A percentile compares a stretch with the other conserved stretches of the same genome.
Conservation (phyloP, 2,329 filamentous ascomycete species). For the Didymella keratinophila region DNA sequence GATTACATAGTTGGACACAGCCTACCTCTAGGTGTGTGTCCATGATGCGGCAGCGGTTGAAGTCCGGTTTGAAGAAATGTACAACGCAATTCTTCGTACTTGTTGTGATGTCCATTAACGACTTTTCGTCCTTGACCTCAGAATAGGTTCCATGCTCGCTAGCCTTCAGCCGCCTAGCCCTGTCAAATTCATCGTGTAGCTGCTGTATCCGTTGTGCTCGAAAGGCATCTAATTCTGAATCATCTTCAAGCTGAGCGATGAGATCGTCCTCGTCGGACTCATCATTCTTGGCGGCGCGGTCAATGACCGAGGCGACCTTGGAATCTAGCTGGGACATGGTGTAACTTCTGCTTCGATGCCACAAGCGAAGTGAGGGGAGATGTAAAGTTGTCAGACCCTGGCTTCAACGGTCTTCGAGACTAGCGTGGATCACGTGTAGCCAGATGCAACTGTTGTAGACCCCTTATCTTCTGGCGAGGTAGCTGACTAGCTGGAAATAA, state of each 20-base stretch:
- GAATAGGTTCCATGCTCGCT: slow-evolving; percentile 62
- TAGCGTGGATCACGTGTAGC: slow-evolving; percentile 22
- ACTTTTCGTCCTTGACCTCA: slow-evolving; percentile 66
- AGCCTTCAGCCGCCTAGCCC: slow-evolving; percentile 60
- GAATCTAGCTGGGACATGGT: slow-evolving; percentile 60
- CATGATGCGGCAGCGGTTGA: slow-evolving; percentile 68
- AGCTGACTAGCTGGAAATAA: background rate
- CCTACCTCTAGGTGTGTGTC: slow-evolving; percentile 63
- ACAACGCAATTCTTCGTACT: slow-evolving; percentile 65
- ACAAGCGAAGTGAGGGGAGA: slow-evolving; percentile 31
- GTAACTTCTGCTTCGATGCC: slow-evolving; percentile 18
- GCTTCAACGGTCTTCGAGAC: slow-evolving; percentile 6
- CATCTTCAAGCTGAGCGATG: slow-evolving; percentile 66
- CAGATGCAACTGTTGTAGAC: background rate
- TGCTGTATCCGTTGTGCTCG: slow-evolving; percentile 66
- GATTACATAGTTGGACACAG: slow-evolving; percentile 3
- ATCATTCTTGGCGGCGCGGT: slow-evolving; percentile 50
- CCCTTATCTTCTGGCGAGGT: background rate
- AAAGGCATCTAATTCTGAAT: slow-evolving; percentile 61
- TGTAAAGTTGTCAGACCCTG: slow-evolving; percentile 19
- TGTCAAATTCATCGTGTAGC: slow-evolving; percentile 63
- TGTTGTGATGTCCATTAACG: slow-evolving; percentile 67
- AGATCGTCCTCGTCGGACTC: slow-evolving; percentile 67
- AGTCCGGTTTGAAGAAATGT: slow-evolving; percentile 71
- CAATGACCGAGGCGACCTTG: slow-evolving; percentile 61